phyloP scores from a whole-genome alignment of 2,329 filamentous ascomycete genomes.

The Passalora sequoiae region DNA sequence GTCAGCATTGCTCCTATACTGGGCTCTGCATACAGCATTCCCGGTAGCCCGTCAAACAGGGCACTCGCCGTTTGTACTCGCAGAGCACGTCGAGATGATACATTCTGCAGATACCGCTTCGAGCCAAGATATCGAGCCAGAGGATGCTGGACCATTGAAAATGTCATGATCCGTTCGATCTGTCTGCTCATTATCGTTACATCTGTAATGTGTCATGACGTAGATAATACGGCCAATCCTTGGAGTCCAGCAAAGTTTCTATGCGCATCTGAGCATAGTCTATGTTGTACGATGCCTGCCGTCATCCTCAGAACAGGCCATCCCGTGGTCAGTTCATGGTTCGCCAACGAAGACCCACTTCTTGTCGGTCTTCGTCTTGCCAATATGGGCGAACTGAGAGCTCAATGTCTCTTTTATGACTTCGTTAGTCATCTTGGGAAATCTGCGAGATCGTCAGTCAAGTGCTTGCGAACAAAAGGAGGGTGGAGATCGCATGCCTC shows the following conservation, averaged over 20 bases:
- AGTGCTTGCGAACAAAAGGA: background rate
- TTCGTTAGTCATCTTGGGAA: slow-evolving; percentile 64
- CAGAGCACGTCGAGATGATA: slow-evolving; percentile 12
- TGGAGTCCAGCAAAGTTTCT: background rate
- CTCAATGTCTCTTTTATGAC: slow-evolving; percentile 67
- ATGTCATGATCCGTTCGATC: background rate
- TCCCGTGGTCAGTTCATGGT: too few species aligned
- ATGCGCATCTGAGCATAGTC: too few species aligned
- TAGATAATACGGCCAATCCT: slow-evolving; percentile 1
- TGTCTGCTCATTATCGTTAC: background rate
- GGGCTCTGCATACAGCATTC: slow-evolving; percentile 8
- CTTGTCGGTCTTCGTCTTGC: slow-evolving; percentile 59
- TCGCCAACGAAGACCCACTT: slow-evolving; percentile 52
- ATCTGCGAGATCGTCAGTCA: slow-evolving; percentile 40
- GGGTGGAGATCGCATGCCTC: slow-evolving; percentile 40
- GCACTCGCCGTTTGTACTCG: slow-evolving; percentile 12
- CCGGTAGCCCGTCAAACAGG: slow-evolving; percentile 12
- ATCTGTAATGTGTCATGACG: background rate
- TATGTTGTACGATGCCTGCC: background rate
- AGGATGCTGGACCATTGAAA: background rate
- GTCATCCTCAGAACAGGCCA: background rate
- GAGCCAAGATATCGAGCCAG: background rate
- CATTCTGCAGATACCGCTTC: background rate
- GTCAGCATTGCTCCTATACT: slow-evolving; percentile 9
- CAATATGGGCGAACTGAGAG: slow-evolving; percentile 58